Percentiles rank a stretch among this genome's conserved stretches.
Conservation (phyloP, 2,329 filamentous ascomycete genomes). For the Fusarium gaditjirri region DNA sequence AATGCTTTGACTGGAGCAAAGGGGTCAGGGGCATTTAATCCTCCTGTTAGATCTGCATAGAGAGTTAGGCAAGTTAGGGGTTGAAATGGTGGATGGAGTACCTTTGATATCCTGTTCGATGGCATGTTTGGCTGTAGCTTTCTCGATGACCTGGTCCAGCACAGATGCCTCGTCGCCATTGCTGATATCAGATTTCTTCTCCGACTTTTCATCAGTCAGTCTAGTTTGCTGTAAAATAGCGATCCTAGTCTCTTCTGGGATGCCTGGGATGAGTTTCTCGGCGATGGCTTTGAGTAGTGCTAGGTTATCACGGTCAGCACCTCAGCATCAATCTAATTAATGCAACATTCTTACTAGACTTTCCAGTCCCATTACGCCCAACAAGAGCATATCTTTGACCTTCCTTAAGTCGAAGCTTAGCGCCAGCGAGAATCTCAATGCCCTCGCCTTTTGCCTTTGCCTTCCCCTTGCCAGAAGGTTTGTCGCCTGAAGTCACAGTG, state of each 20-base stretch:
- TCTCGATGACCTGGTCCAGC: slow-evolving; percentile 74
- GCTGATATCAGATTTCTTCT: slow-evolving; percentile 6
- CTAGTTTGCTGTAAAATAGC: slow-evolving; percentile 76
- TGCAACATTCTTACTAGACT: slow-evolving; percentile 70
- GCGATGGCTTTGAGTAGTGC: slow-evolving; percentile 79
- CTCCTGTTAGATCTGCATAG: slow-evolving; percentile 64
- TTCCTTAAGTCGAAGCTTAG: slow-evolving; percentile 76
- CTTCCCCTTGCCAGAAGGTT: slow-evolving; percentile 62
- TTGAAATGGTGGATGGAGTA: slow-evolving; percentile 40
- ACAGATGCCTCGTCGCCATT: slow-evolving; percentile 55
- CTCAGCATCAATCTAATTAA: not conserved
- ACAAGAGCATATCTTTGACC: slow-evolving; percentile 81
- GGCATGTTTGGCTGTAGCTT: slow-evolving; percentile 65
- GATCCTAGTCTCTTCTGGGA: slow-evolving; percentile 72
- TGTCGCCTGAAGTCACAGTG: slow-evolving; percentile 63
- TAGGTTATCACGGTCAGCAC: slow-evolving; percentile 45
- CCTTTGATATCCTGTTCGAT: slow-evolving; percentile 70
- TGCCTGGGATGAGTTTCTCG: slow-evolving; percentile 81
- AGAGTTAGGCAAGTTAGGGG: not conserved
- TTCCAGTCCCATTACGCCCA: slow-evolving; percentile 84
- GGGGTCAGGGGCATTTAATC: slow-evolving; percentile 66
- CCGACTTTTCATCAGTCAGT: slow-evolving; percentile 49
- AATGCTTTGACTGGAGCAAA: slow-evolving; percentile 69
- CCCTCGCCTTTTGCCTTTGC: slow-evolving; percentile 56
- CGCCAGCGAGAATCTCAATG: slow-evolving; percentile 76